Conservation (phyloP, 2,329 filamentous ascomycete species). For the Verticillium zaregamsianum region DNA sequence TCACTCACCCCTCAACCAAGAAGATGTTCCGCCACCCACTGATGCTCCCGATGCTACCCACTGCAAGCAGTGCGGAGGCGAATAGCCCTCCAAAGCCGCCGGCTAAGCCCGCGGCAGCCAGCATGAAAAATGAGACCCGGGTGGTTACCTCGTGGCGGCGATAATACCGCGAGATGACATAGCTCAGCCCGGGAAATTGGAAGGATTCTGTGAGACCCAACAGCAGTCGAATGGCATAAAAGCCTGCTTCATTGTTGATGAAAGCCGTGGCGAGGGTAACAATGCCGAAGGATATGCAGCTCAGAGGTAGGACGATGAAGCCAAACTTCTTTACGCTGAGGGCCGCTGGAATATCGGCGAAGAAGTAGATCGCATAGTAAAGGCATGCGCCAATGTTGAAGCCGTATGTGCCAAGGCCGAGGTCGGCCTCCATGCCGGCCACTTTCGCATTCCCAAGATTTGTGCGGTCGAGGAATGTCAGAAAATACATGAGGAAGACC, state of each 20-base stretch:
- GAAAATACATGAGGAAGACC: constrained; percentile 54
- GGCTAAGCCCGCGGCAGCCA: constrained; percentile 58
- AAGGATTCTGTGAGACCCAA: constrained; percentile 61
- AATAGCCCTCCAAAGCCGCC: constrained; percentile 65
- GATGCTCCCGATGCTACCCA: constrained; percentile 16
- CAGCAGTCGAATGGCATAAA: constrained; percentile 54
- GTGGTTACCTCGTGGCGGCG: constrained; percentile 53
- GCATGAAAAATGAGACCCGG: constrained; percentile 59
- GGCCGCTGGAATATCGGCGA: constrained; percentile 14
- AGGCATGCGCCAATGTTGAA: constrained; percentile 15
- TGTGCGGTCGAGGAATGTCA: constrained; percentile 51
- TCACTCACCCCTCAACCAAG: constrained; percentile 13
- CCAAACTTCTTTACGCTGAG: constrained; percentile 15
- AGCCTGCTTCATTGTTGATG: constrained; percentile 41
- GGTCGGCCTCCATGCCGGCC: constrained; percentile 21
- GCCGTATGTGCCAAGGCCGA: constrained; percentile 35
- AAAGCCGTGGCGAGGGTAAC: constrained; percentile 58
- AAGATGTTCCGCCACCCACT: constrained; percentile 60
- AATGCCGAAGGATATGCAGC: constrained; percentile 50
- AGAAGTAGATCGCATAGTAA: constrained; percentile 17
- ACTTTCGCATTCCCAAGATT: constrained; percentile 47
- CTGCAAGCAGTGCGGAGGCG: constrained; percentile 31
- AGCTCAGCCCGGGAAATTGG: constrained; percentile 63
- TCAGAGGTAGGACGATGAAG: constrained; percentile 16
- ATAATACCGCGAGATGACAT: constrained; percentile 63